Percentiles rank a stretch among this genome's conserved stretches.
These are phyloP conservation scores for Lentinus tigrinus DNA, from an alignment of 768 basidiomycete genomes.

Conservation along the genomic window DNA sequence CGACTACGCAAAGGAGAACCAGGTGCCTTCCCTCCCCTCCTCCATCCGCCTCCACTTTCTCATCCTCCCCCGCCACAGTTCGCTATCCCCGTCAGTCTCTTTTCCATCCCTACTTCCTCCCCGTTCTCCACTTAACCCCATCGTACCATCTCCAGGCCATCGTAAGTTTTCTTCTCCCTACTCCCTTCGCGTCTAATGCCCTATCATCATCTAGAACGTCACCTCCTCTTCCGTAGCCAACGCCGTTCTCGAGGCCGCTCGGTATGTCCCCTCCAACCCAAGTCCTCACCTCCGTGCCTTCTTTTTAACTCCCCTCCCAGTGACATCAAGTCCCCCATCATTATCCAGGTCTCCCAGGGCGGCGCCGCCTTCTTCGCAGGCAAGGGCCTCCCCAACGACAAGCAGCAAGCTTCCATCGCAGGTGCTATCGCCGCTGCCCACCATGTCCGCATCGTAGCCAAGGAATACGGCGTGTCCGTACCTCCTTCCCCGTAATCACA, in stretches of 20 bases:
- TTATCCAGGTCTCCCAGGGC: constrained; percentile 96
- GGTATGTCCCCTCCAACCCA: constrained; percentile 43
- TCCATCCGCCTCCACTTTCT: not conserved
- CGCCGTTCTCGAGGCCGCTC: constrained; percentile 92
- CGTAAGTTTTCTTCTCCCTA: constrained; percentile 47
- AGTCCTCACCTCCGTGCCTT: constrained; percentile 1
- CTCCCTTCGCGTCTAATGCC: not conserved
- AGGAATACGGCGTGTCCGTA: constrained; percentile 88
- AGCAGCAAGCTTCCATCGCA: constrained; percentile 92
- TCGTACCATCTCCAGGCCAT: constrained; percentile 53
- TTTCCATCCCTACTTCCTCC: not conserved
- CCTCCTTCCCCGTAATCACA: not conserved
- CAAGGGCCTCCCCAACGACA: constrained; percentile 92
- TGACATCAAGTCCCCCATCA: constrained; percentile 96
- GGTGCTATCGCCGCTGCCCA: constrained; percentile 92
- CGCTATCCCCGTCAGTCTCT: constrained; percentile 73
- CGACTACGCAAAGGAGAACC: constrained; percentile 85
- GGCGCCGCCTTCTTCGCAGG: constrained; percentile 96
- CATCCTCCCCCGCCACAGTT: constrained; percentile 45
- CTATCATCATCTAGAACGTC: constrained; percentile 63
- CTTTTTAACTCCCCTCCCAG: constrained; percentile 37
- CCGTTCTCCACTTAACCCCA: not conserved
- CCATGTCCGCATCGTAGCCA: constrained; percentile 86
- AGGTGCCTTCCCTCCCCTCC: constrained; percentile 45
- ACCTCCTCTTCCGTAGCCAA: constrained; percentile 96